Evolutionary conservation across 805 yeast species (phyloP).

Genomic region (Nakazawaea pomicola): DNA sequence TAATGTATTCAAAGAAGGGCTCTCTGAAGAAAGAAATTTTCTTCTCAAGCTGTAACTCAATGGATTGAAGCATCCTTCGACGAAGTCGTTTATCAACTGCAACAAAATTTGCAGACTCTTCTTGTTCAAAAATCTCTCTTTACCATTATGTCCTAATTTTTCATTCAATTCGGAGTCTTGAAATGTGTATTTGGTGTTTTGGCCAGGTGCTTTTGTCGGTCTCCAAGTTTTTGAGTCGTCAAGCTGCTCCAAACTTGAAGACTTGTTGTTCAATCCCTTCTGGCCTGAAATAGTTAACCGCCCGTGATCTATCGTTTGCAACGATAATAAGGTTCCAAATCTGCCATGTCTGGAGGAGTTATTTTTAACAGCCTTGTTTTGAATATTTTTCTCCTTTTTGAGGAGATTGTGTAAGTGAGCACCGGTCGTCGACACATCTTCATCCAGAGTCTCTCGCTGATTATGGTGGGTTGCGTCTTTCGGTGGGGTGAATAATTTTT

Average conservation of each 20-base stretch:
- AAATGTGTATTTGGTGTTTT: slow-evolving; percentile 19
- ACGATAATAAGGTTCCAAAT: slow-evolving; percentile 80
- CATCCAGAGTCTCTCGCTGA: background rate
- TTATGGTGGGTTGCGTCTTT: background rate
- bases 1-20: slow-evolving; percentile 23
- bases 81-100: slow-evolving; percentile 50
- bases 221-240: slow-evolving; percentile 70
- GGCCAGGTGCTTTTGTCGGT: slow-evolving; percentile 13
- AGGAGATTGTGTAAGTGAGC: slow-evolving; percentile 45
- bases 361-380: slow-evolving; percentile 40
- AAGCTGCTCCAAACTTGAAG: slow-evolving; percentile 31
- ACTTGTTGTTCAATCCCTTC: slow-evolving; percentile 46
- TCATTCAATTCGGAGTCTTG: slow-evolving; percentile 26
- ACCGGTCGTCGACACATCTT: slow-evolving; percentile 13
- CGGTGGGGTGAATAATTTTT: slow-evolving; percentile 20
- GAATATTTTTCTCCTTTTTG: slow-evolving; percentile 54
- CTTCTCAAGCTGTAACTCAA: slow-evolving; percentile 49
- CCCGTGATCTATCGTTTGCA: slow-evolving; percentile 55
- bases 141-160: slow-evolving; percentile 16
- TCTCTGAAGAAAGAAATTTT: slow-evolving; percentile 29
- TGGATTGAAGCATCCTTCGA: slow-evolving; percentile 72
- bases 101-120: slow-evolving; percentile 28
- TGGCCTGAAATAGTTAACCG: slow-evolving; percentile 72
- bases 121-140: slow-evolving; percentile 25
- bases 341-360: slow-evolving; percentile 79